These are phyloP conservation scores for Amaranthus cruentus DNA, from an alignment of 148 eudicot species.

Conservation along the genomic window DNA sequence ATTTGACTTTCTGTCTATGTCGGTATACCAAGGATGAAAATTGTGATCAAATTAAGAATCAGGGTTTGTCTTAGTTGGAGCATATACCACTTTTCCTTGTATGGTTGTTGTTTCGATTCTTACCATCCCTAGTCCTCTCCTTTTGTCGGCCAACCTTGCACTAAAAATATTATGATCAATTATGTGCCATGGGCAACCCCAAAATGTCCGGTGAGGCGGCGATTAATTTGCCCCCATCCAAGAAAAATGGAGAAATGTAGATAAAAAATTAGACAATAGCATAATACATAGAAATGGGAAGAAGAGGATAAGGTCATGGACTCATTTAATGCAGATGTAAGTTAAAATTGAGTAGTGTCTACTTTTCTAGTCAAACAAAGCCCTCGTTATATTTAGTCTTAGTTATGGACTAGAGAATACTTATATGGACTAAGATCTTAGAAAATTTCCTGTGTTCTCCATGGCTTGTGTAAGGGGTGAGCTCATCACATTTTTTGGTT, in stretches of 20 bases:
- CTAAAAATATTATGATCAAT: not conserved
- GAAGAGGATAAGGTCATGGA: not conserved
- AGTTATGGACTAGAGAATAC: not conserved
- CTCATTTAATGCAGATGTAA: not conserved
- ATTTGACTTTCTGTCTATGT: constrained; percentile 17
- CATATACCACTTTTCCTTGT: too few relatives aligned
- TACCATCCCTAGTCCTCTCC: too few relatives aligned
- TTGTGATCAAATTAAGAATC: too few relatives aligned
- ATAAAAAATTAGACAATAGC: not conserved
- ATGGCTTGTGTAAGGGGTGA: not conserved
- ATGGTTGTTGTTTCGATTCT: too few relatives aligned
- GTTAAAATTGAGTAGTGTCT: not conserved
- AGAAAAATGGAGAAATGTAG: not conserved
- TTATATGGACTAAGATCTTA: not conserved
- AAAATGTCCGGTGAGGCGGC: not conserved
- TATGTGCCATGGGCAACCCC: constrained; percentile 4
- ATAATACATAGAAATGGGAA: not conserved
- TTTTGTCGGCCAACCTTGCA: too few relatives aligned
- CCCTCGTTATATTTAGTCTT: not conserved
- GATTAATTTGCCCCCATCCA: not conserved
- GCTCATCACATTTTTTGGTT: not conserved
- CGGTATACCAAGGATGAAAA: too few relatives aligned
- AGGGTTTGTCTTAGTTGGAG: too few relatives aligned
- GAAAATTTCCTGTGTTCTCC: not conserved
- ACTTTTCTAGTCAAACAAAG: not conserved